Base-by-base conservation (phyloP, 2,329 filamentous ascomycete species). In the Aureobasidium vineae region DNA sequence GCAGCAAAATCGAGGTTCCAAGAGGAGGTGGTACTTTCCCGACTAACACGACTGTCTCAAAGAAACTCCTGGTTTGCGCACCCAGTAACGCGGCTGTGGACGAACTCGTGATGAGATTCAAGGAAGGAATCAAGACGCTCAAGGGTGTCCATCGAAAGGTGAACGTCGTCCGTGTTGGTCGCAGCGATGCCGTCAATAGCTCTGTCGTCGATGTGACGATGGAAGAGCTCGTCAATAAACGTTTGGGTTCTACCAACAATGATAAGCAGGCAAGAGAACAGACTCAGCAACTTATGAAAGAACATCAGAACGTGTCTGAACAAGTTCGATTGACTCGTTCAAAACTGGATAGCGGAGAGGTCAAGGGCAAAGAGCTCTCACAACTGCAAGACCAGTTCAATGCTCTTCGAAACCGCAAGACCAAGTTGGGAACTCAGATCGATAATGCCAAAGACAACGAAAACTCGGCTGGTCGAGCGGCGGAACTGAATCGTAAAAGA, bases 61-160 rank as follows among this genome's bases (percentile, higher is more conserved):
- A 96, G 79, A 99, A 98, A 77, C 83, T 99, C 31, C 84, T 99
- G 31, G 91, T 99, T 28, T 99, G 95, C 74, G 95, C 95, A n/a
- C 95, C 95, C 16, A 98, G 93, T 83, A 99, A 99, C 77, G 95
- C 95, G 7, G 95, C 95, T 38, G 95, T 99, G 6, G 95, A 99
- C 75, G 95, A 99, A 77, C 77, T 99, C 69, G 95, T 99, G 21
- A 88, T 97, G 76, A 89, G 95, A 79, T 85, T 99, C 73, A 98
- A 96, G 78, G 82, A 86, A 63, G 95, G 95, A 5, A 85, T 99
- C 63, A 94, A 88, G 73, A 93, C 91, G 0, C 83, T 86, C 67
- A 86, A 84, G 50, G 94, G 95, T 1, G 83, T 87, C 33, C 81
- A 82, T 15, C 88, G 90, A 70, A 90, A 90, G 70, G 85, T 98